A percentile compares a stretch with the other conserved stretches of the same genome.
Evolutionary conservation across 768 basidiomycete species (phyloP).

Genomic region (Hygrocybe punicea): DNA sequence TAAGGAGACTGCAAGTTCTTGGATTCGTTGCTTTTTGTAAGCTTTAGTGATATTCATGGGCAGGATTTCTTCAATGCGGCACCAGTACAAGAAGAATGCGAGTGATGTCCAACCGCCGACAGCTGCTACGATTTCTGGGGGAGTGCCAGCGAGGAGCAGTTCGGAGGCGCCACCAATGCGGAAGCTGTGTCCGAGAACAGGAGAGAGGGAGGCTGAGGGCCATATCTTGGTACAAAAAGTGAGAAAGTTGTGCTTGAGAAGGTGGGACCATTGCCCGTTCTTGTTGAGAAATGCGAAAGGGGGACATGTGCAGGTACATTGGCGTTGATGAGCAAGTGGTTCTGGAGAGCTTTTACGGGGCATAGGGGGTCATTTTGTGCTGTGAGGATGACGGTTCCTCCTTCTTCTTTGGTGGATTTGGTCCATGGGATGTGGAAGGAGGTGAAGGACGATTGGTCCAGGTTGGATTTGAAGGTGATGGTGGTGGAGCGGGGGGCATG

Average conservation of each 20-base stretch:
- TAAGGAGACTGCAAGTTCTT: background rate
- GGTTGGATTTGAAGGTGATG: background rate
- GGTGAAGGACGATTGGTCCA: background rate
- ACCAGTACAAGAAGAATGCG: constrained; percentile 37
- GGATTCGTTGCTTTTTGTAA: background rate
- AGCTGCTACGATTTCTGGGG: constrained; percentile 29
- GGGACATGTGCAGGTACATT: no score
- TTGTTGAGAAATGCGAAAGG: no score
- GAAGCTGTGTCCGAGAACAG: no score
- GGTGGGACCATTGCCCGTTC: no score
- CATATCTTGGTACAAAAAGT: no score
- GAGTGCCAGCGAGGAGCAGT: constrained; percentile 27
- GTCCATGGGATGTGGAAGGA: constrained; percentile 33
- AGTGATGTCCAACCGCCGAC: constrained; percentile 33
- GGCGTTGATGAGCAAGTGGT: no score
- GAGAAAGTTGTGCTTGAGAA: no score
- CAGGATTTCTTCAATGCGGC: constrained; percentile 19
- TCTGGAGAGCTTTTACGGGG: no score
- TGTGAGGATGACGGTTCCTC: no score
- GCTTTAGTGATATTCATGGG: constrained; percentile 12
- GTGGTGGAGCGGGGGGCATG: constrained; percentile 3
- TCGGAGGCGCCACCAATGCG: no score
- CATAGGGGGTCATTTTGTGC: no score
- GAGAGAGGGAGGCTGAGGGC: no score
- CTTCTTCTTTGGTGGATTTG: constrained; percentile 25